Conservation (phyloP, 495 filamentous ascomycete genomes). For the Physcia stellaris region DNA sequence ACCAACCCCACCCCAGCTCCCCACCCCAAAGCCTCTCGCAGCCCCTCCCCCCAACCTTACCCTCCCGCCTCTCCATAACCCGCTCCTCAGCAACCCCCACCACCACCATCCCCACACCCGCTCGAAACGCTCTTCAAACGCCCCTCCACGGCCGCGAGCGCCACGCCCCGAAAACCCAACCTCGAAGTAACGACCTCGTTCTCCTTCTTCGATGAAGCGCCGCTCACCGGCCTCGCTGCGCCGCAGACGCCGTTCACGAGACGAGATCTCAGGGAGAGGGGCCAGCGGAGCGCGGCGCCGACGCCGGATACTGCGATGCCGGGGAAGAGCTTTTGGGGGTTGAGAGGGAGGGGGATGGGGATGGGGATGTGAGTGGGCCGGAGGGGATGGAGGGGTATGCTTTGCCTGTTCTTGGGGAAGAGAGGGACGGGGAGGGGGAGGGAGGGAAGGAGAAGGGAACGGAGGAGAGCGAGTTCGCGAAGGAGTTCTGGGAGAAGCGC, state of each 20-base stretch:
- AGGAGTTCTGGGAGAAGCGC: slow-evolving; percentile 86
- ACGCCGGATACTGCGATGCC: slow-evolving; percentile 85
- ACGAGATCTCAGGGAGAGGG: slow-evolving; percentile 59
- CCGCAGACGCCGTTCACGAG: slow-evolving; percentile 74
- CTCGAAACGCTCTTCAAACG: slow-evolving; percentile 84
- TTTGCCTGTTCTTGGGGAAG: slow-evolving; percentile 17
- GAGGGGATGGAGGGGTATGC: slow-evolving; percentile 26
- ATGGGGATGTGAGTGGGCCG: slow-evolving; percentile 24
- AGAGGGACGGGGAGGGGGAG: slow-evolving; percentile 11
- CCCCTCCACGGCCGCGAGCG: slow-evolving; percentile 27
- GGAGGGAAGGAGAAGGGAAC: slow-evolving; percentile 20
- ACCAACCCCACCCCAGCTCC: neutral
- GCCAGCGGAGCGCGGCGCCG: slow-evolving; percentile 71
- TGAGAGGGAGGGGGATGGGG: slow-evolving; percentile 14
- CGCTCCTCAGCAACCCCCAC: slow-evolving; percentile 11
- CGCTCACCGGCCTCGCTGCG: slow-evolving; percentile 19
- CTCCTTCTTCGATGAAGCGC: slow-evolving; percentile 41
- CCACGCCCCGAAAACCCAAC: slow-evolving; percentile 22
- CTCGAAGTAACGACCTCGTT: slow-evolving; percentile 39
- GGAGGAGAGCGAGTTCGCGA: slow-evolving; percentile 60
- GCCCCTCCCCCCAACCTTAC: no score
- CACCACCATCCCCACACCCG: slow-evolving; percentile 38
- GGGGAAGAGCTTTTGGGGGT: slow-evolving; percentile 15
- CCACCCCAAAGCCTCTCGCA: no score
- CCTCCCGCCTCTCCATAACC: slow-evolving; percentile 12